Base-by-base conservation (phyloP, 805 yeast species). In the Priceomyces castillae region DNA sequence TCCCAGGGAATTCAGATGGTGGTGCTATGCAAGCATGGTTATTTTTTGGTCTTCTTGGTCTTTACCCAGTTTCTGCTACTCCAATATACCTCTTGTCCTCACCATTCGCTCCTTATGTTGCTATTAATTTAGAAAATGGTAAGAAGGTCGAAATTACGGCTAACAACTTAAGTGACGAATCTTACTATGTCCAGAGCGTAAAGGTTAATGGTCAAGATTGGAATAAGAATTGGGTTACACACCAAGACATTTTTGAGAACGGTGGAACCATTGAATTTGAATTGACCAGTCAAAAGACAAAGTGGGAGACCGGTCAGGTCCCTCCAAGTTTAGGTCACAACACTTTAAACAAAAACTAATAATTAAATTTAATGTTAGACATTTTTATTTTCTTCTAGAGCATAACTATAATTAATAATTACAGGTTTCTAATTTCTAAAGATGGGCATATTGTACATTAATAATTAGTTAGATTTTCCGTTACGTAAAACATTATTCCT, bases 21-120 rank as follows among this genome's bases (percentile, higher is more conserved):
- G 71, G 71, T 5, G 67, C 72, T 10, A 65, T 67, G 68, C 69
- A 64, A 42, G 55, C 64, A 2, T 67, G 69, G 68, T 40, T 62
- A 12, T 57, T 64, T 40, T 65, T 64, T 52, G 62, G 55, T 3
- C 39, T 65, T 37, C 46, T 61, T 34, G 72, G 72, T 2, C 33
- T 67, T 7, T 65, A 65, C 40, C 72, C 71, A 4, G 56, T 64
- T 16, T 49, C 71, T 4, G 69, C 68, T 0, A 64, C 70, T 2
- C 58, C 66, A 9, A 56, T 65, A 0, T 67, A 65, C 43, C 50
- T 67, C 15, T 37, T 65, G 6, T 44, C 62, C 3, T 49, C 67
- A 1, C 72, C 71, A 3, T 62, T 62, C 39, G 34, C 64, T 7
- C 45, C 54, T 5, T 41, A 56, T 28, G 41, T 55, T n/a, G 43